Evolutionary conservation across 2,329 filamentous ascomycete genomes (phyloP), one percentile per base, ranked within the genome.

Genomic region (Exutisphaerella laricina): DNA sequence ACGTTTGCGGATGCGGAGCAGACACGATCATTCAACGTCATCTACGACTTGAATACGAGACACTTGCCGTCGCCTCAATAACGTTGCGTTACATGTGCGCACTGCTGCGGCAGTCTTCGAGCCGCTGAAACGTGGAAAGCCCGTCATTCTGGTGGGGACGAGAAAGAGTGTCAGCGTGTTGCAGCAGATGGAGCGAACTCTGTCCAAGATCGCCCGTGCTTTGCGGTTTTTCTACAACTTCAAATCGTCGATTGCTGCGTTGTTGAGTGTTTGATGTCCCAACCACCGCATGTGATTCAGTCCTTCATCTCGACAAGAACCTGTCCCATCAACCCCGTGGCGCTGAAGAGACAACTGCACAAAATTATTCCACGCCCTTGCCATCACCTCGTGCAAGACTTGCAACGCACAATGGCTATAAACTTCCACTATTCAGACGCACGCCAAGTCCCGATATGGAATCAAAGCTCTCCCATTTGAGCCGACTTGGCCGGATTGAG

Each of bases 101-200:
- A 23, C 9, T 38, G 35, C 12, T 13, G 25, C 21, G 21, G 35
- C 35, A 18, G 23, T n/a, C 29, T 18, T n/a, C 22, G 35, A 14
- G 36, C 36, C 36, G 36, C 26, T 33, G 38, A 40, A 32, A 40
- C 38, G 38, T 32, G 38, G 26, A n/a, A 39, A 13, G 10, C 8
- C 12, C 38, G 38, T 32, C 38, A 40, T 40, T 6, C 16, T 32
- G 35, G 38, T 40, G 38, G 38, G 23, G 38, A 40, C 23, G 36
- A 20, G 12, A 16, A 16, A 39, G 23, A 25, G 26, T 25, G 35
- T 13, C 23, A 33, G 18, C 35, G 12, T 7, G 31, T 18, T 28
- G 20, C 7, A 38, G 14, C 32, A 39, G 22, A 10, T 39, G 36
- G 36, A 30, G 26, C 25, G 38, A 40, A 40, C 38, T 40, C 38